These are phyloP conservation scores for Moesziomyces globuligerus DNA, from an alignment of 1,284 basidiomycete species.

Conservation along the genomic window DNA sequence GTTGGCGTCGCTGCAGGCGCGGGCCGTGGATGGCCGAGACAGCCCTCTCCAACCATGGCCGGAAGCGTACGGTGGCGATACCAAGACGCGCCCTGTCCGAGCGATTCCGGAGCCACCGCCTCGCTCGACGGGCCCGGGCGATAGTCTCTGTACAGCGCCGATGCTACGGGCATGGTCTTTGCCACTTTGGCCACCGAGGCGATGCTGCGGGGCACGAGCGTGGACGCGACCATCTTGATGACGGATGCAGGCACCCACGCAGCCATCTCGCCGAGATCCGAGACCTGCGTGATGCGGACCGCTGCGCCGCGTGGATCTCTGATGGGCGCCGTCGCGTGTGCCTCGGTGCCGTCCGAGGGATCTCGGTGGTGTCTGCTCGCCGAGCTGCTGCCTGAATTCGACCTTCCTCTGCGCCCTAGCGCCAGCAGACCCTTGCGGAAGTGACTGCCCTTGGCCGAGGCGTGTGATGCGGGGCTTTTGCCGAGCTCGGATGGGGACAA, in stretches of 20 bases:
- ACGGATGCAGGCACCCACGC: conserved; percentile 59
- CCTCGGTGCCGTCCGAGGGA: conserved; percentile 5
- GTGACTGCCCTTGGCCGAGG: conserved; percentile 26
- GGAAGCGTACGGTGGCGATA: conserved; percentile 36
- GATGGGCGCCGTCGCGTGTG: conserved; percentile 2
- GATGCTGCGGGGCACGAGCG: conserved; percentile 55
- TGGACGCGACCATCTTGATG: conserved; percentile 59
- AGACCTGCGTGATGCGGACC: conserved; percentile 55
- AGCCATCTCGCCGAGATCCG: conserved; percentile 56
- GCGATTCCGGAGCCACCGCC: conserved; percentile 6
- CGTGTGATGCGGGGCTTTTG: conserved; percentile 19
- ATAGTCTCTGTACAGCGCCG: conserved; percentile 26
- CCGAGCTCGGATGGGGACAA: conserved; percentile 6
- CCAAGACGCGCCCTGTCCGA: conserved; percentile 29
- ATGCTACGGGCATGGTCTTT: conserved; percentile 42
- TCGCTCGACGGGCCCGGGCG: background rate
- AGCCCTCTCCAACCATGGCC: conserved; percentile 36
- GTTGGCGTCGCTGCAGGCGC: background rate
- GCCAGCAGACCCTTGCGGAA: conserved; percentile 29
- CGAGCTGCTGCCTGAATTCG: conserved; percentile 26
- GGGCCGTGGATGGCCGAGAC: conserved; percentile 12
- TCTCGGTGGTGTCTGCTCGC: conserved; percentile 17
- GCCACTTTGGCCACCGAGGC: conserved; percentile 53
- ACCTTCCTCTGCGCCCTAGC: conserved; percentile 25
- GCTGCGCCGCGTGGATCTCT: conserved; percentile 39